Evolutionary conservation across 2,329 filamentous ascomycete species (phyloP).

Genomic region (Colletotrichum neosansevieriae): DNA sequence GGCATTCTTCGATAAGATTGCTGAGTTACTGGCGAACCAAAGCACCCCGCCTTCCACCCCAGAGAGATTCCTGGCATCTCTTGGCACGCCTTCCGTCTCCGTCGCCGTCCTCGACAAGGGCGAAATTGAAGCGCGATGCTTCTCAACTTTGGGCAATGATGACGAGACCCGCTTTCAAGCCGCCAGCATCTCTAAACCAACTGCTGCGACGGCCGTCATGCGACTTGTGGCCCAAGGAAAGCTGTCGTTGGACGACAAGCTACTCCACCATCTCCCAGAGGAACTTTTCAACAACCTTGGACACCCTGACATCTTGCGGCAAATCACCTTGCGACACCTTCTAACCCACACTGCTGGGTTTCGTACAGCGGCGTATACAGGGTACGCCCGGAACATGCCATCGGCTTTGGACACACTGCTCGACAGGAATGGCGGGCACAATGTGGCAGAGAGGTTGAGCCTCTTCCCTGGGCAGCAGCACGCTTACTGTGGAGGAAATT

Average conservation of each 20-base stretch:
- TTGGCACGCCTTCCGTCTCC: conserved; percentile 22
- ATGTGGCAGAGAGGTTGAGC: conserved; percentile 3
- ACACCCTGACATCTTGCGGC: neutral
- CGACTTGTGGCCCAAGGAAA: conserved; percentile 16
- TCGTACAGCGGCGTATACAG: conserved; percentile 5
- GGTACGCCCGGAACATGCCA: conserved; percentile 14
- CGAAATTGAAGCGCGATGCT: conserved; percentile 18
- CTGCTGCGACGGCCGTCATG: conserved; percentile 24
- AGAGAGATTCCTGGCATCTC: conserved; percentile 13
- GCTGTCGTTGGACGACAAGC: conserved; percentile 16
- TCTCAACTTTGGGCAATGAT: conserved; percentile 19
- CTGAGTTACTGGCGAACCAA: conserved; percentile 15
- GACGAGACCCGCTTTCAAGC: conserved; percentile 24
- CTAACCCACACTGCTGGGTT: conserved; percentile 22
- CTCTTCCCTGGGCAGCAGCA: conserved; percentile 15
- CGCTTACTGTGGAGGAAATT: conserved; percentile 23
- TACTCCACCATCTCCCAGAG: conserved; percentile 11
- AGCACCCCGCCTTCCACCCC: neutral
- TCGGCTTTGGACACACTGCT: conserved; percentile 31
- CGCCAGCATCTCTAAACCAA: conserved; percentile 29
- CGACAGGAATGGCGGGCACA: conserved; percentile 32
- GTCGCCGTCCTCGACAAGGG: conserved; percentile 25
- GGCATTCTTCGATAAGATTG: conserved; percentile 19
- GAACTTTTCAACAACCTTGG: conserved; percentile 21
- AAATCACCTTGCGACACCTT: conserved; percentile 21